Conservation (phyloP, 768 basidiomycete genomes). For the Rubroboletus pulcherrimus region DNA sequence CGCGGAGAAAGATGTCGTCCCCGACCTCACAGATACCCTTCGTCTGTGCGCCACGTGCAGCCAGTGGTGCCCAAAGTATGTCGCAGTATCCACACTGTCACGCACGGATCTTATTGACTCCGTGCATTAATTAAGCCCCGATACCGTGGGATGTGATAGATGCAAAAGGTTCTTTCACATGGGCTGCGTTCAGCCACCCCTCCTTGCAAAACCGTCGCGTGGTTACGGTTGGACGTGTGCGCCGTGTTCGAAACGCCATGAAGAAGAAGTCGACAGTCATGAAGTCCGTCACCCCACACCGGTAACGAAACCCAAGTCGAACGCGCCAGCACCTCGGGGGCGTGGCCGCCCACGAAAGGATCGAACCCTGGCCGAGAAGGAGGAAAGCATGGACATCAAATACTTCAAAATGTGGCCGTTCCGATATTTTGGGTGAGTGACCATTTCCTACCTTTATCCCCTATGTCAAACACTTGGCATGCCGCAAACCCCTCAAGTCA, state of each 20-base stretch:
- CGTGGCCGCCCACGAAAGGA: slow-evolving; percentile 79
- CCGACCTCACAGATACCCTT: slow-evolving; percentile 82
- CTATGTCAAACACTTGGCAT: neutral
- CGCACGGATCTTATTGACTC: slow-evolving; percentile 20
- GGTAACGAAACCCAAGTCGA: slow-evolving; percentile 56
- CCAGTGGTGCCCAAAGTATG: slow-evolving; percentile 87
- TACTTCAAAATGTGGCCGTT: slow-evolving; percentile 93
- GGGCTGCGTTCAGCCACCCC: slow-evolving; percentile 87
- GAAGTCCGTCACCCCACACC: slow-evolving; percentile 61
- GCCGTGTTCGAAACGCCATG: slow-evolving; percentile 84
- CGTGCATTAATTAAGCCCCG: slow-evolving; percentile 48
- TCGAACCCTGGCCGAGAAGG: slow-evolving; percentile 64
- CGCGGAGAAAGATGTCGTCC: slow-evolving; percentile 89
- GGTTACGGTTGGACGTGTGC: slow-evolving; percentile 98
- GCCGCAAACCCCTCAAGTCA: slow-evolving; percentile 44
- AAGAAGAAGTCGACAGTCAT: slow-evolving; percentile 78
- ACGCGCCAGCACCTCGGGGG: slow-evolving; percentile 68
- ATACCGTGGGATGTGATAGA: slow-evolving; percentile 84
- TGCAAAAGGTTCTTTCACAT: slow-evolving; percentile 97
- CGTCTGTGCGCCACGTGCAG: slow-evolving; percentile 84
- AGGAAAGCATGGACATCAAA: slow-evolving; percentile 73
- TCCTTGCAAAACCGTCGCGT: slow-evolving; percentile 86
- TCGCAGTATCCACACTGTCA: slow-evolving; percentile 14
- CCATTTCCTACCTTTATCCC: neutral
- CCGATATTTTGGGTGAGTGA: slow-evolving; percentile 90